phyloP scores from a whole-genome alignment of 164 flowering plant species.

The Tetrastigma voinierianum region DNA sequence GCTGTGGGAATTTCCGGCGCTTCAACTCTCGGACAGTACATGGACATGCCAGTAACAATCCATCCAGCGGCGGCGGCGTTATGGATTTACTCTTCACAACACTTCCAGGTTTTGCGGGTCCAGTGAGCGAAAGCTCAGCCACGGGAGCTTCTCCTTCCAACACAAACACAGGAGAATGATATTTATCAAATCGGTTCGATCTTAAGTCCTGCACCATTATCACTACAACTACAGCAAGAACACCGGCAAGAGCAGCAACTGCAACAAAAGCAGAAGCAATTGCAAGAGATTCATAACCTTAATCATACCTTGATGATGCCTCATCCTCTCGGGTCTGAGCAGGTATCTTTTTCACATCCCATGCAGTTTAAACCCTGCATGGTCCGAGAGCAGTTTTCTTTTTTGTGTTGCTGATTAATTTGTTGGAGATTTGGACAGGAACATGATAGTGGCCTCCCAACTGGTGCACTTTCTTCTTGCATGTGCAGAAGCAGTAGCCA shows the following conservation, averaged over 20 bases:
- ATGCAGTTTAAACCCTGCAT: too few species aligned
- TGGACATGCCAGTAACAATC: constrained; percentile 23
- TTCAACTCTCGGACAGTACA: constrained; percentile 16
- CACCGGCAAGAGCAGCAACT: constrained; percentile 16
- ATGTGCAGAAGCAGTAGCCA: constrained; percentile 75
- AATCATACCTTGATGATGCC: constrained; percentile 32
- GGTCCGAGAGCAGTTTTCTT: too few species aligned
- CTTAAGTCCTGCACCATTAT: constrained; percentile 19
- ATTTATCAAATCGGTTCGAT: constrained; percentile 29
- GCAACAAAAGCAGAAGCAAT: constrained; percentile 7
- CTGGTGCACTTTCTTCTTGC: constrained; percentile 76
- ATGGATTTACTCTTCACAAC: constrained; percentile 25
- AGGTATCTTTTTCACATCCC: constrained; percentile 33
- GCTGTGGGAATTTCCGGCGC: constrained; percentile 2
- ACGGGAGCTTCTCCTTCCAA: constrained; percentile 22
- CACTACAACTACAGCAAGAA: constrained; percentile 33
- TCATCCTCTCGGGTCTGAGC: constrained; percentile 33
- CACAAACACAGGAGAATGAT: constrained; percentile 25
- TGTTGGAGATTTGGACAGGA: constrained; percentile 27
- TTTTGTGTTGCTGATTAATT: not conserved
- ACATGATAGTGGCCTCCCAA: constrained; percentile 76
- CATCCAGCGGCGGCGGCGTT: constrained; percentile 23
- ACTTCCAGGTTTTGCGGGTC: constrained; percentile 35
- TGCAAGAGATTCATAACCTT: constrained; percentile 20
- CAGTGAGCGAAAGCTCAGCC: constrained; percentile 21